Evolutionary conservation across 1,284 basidiomycete genomes (phyloP).

Genomic region (Boletellus deceptivus): DNA sequence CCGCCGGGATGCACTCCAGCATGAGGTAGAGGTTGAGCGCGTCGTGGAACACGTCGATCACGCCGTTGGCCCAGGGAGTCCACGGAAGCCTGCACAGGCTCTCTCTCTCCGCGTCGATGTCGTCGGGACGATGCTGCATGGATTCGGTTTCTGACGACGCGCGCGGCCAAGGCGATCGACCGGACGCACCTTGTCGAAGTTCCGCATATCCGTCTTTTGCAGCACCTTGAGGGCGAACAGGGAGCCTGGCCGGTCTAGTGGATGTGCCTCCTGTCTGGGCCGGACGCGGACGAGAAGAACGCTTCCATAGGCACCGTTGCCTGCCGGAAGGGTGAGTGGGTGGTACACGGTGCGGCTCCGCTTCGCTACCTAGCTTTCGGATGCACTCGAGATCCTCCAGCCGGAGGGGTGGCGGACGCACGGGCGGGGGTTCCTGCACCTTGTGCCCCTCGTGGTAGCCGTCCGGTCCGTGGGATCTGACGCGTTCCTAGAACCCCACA

Average conservation of each 20-base stretch:
- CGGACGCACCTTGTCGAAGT: slow-evolving; percentile 29
- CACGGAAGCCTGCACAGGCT: slow-evolving; percentile 43
- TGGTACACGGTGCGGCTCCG: neutral
- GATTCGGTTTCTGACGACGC: slow-evolving; percentile 4
- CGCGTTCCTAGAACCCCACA: slow-evolving; percentile 12
- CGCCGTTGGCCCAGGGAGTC: slow-evolving; percentile 49
- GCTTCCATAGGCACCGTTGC: slow-evolving; percentile 39
- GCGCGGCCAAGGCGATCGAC: slow-evolving; percentile 1
- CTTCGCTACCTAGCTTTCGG: slow-evolving; percentile 37
- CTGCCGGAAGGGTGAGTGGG: slow-evolving; percentile 23
- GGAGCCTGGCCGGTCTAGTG: slow-evolving; percentile 31
- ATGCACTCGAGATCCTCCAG: slow-evolving; percentile 41
- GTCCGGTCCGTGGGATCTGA: slow-evolving; percentile 9
- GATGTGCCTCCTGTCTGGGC: slow-evolving; percentile 20
- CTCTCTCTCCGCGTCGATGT: slow-evolving; percentile 41
- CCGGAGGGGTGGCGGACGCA: slow-evolving; percentile 34
- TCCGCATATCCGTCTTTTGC: slow-evolving; percentile 33
- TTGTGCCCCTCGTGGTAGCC: slow-evolving; percentile 5
- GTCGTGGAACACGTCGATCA: slow-evolving; percentile 47
- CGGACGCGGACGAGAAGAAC: slow-evolving; percentile 43
- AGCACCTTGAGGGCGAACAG: slow-evolving; percentile 44
- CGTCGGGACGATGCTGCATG: slow-evolving; percentile 19
- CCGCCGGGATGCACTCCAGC: slow-evolving; percentile 47
- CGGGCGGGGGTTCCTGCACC: slow-evolving; percentile 12
- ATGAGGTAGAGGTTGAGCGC: slow-evolving; percentile 45